These are phyloP conservation scores for Pseudofabraea citricarpa DNA, from an alignment of 2,329 filamentous ascomycete genomes.

Conservation along the genomic window DNA sequence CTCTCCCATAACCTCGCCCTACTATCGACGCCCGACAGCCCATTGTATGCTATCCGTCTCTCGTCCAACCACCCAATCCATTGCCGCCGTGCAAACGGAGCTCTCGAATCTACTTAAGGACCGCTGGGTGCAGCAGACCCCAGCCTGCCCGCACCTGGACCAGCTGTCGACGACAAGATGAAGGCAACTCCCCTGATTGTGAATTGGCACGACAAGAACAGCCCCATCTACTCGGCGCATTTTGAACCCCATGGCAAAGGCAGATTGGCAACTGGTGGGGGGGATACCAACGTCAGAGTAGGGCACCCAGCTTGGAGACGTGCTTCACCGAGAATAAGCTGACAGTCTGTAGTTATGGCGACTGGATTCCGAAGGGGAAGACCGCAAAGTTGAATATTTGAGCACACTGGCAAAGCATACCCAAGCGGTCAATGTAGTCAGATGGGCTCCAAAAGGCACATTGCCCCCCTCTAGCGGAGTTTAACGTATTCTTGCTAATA, in stretches of 20 bases:
- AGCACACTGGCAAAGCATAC: constrained; percentile 91
- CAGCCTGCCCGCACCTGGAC: neutral
- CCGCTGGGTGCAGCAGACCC: no score
- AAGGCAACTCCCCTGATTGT: constrained; percentile 95
- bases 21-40: no score
- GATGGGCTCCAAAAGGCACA: constrained; percentile 89
- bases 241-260: constrained; percentile 92
- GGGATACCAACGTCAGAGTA: constrained; percentile 94
- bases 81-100: no score
- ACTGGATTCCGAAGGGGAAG: constrained; percentile 78
- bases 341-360: constrained; percentile 70
- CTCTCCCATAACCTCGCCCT: no score
- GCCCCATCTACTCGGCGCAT: constrained; percentile 94
- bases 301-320: constrained; percentile 25
- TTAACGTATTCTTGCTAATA: constrained; percentile 6
- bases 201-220: constrained; percentile 97
- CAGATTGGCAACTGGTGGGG: constrained; percentile 86
- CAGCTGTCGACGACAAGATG: constrained; percentile 48
- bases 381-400: constrained; percentile 85
- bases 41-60: no score
- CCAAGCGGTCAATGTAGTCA: constrained; percentile 95
- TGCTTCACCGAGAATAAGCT: constrained; percentile 33
- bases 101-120: no score
- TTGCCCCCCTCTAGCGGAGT: constrained; percentile 1
- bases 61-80: no score